Evolutionary conservation across 371 early-diverging fungal species (phyloP).

Genomic region (Mucor racemosus): DNA sequence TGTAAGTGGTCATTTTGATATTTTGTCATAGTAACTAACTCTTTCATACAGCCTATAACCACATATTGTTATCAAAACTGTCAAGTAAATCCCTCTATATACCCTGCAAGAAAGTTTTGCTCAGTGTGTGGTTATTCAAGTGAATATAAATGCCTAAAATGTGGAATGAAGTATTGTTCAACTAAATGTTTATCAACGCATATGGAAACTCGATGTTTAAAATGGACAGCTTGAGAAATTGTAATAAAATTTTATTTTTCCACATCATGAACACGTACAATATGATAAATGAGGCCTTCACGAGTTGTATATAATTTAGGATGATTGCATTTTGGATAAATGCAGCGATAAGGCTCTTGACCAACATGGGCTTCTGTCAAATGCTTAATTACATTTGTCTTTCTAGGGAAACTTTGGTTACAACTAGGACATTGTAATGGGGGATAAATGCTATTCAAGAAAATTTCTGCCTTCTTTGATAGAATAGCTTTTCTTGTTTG

Average conservation of each 20-base stretch:
- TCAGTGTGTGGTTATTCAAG: conserved; percentile 72
- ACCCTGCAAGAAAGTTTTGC: conserved; percentile 69
- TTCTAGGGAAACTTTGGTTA: conserved; percentile 39
- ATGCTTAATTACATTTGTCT: conserved; percentile 55
- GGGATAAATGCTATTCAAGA: conserved; percentile 41
- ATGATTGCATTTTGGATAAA: conserved; percentile 44
- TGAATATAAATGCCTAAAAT: conserved; percentile 60
- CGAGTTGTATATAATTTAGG: conserved; percentile 51
- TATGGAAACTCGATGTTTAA: conserved; percentile 62
- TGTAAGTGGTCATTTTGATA: conserved; percentile 32
- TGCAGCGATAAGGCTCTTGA: conserved; percentile 52
- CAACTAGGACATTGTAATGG: conserved; percentile 54
- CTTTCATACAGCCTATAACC: conserved; percentile 27
- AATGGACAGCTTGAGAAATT: conserved; percentile 24
- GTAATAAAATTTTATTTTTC: not conserved
- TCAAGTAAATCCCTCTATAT: conserved; percentile 55
- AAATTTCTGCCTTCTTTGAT: conserved; percentile 30
- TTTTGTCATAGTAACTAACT: not conserved
- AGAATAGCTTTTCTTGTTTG: conserved; percentile 38
- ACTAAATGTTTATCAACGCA: conserved; percentile 62
- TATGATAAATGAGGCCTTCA: conserved; percentile 55
- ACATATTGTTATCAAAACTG: conserved; percentile 59
- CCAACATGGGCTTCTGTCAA: conserved; percentile 44
- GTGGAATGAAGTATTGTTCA: conserved; percentile 73
- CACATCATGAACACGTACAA: conserved; percentile 43